Evolutionary conservation across 2,329 filamentous ascomycete genomes (phyloP).

Genomic region (Cercospora nicotianae): DNA sequence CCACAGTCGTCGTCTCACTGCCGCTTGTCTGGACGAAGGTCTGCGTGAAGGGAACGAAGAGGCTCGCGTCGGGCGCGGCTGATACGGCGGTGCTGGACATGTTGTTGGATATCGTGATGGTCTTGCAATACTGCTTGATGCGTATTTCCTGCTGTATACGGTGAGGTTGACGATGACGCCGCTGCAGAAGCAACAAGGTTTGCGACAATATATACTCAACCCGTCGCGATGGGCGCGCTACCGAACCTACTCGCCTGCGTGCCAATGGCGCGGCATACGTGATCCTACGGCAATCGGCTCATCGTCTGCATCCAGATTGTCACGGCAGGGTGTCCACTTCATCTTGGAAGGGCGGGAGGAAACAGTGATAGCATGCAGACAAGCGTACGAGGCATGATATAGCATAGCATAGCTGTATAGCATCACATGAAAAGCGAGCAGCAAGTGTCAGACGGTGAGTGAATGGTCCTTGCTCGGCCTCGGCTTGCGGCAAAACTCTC

Average conservation of each 20-base stretch:
- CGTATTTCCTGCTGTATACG: neutral
- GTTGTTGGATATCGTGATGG: neutral
- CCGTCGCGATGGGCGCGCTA: constrained; percentile 8
- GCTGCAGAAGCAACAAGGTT: neutral
- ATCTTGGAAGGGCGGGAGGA: neutral
- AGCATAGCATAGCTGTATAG: neutral
- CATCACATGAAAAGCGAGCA: neutral
- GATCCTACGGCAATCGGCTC: constrained; percentile 2
- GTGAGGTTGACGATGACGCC: neutral
- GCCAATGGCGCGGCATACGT: constrained; percentile 10
- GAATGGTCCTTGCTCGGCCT: constrained; percentile 10
- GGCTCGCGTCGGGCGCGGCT: constrained; percentile 17
- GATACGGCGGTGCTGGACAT: constrained; percentile 13
- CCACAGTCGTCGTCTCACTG: constrained; percentile 9
- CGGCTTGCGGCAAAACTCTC: constrained; percentile 14
- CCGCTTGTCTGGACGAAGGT: constrained; percentile 17
- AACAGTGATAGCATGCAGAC: neutral
- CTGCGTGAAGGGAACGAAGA: constrained; percentile 34
- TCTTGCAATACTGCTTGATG: neutral
- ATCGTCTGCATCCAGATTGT: neutral
- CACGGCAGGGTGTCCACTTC: neutral
- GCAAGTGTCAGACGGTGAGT: constrained; percentile 9
- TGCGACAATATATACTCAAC: constrained; percentile 11
- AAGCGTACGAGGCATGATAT: neutral
- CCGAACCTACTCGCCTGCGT: constrained; percentile 11